These are phyloP conservation scores for Comarum palustre DNA, from an alignment of 306 rosid species.

Conservation along the genomic window DNA sequence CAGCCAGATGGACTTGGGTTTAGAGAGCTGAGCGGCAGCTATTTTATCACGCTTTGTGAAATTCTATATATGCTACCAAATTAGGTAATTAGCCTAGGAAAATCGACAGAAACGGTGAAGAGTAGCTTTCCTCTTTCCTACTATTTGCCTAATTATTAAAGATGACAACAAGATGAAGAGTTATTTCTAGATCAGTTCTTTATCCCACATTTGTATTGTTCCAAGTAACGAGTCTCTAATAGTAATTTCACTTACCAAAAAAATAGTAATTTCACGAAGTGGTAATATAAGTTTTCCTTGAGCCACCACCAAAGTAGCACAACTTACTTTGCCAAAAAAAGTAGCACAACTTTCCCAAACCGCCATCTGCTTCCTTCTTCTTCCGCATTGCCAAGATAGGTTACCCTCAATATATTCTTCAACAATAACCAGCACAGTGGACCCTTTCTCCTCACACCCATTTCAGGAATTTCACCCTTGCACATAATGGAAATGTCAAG, in stretches of 20 bases:
- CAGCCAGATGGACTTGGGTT: too few species aligned
- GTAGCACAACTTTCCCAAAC: neutral
- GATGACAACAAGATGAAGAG: neutral
- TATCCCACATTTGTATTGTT: neutral
- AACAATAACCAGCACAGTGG: neutral
- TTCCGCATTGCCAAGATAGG: neutral
- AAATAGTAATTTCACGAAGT: too few species aligned
- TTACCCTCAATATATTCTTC: conserved; percentile 1
- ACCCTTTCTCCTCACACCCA: neutral
- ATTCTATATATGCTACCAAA: neutral
- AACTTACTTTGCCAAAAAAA: too few species aligned
- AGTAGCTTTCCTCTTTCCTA: conserved; percentile 1
- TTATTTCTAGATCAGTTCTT: neutral
- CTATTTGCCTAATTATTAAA: neutral
- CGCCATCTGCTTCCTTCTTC: neutral
- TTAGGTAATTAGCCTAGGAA: neutral
- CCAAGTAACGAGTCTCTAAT: neutral
- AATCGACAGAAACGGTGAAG: neutral
- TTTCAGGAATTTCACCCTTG: too few species aligned
- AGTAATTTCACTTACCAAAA: too few species aligned
- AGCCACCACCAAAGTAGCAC: neutral
- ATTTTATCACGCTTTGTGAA: too few species aligned
- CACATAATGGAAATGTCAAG: conserved; percentile 5
- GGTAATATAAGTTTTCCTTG: too few species aligned
- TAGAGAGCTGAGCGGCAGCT: too few species aligned